Percentiles rank a stretch among this genome's conserved stretches.
These are phyloP conservation scores for Sanghuangporus baumii DNA, from an alignment of 1,284 basidiomycete genomes.

Conservation along the genomic window DNA sequence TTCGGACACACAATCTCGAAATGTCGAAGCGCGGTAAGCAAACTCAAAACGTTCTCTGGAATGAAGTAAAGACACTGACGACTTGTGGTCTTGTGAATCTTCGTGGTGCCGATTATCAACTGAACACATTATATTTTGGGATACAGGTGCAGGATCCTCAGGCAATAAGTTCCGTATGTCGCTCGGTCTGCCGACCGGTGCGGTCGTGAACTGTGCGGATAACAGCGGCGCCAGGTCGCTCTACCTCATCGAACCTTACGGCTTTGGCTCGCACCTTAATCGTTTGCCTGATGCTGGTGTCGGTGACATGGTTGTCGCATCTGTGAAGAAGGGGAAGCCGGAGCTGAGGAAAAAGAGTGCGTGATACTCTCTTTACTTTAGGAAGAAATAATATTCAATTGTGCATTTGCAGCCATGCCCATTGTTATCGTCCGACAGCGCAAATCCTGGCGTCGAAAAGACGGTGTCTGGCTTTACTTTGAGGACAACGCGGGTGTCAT, in stretches of 20 bases:
- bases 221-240: slow-evolving; percentile 99
- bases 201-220: slow-evolving; percentile 99
- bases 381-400: background rate
- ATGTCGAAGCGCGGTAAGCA: slow-evolving; percentile 18
- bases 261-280: slow-evolving; percentile 95
- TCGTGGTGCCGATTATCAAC: background rate
- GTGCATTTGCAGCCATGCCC: slow-evolving; percentile 75
- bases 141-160: slow-evolving; percentile 34
- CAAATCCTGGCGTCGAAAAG: slow-evolving; percentile 96
- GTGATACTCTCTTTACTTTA: slow-evolving; percentile 28
- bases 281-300: slow-evolving; percentile 97
- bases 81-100: background rate
- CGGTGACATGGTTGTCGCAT: slow-evolving; percentile 98
- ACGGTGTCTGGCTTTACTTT: slow-evolving; percentile 99
- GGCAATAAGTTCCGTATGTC: slow-evolving; percentile 98
- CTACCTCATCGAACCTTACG: slow-evolving; percentile 86
- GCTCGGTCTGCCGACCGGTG: slow-evolving; percentile 95
- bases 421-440: slow-evolving; percentile 96
- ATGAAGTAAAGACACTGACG: background rate
- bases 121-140: background rate
- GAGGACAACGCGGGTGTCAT: slow-evolving; percentile 98
- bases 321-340: slow-evolving; percentile 99
- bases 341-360: slow-evolving; percentile 99
- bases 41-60: background rate
- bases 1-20: background rate